Conservation (phyloP, 1,139 yeast species). For the Blastobotrys aristatus region DNA sequence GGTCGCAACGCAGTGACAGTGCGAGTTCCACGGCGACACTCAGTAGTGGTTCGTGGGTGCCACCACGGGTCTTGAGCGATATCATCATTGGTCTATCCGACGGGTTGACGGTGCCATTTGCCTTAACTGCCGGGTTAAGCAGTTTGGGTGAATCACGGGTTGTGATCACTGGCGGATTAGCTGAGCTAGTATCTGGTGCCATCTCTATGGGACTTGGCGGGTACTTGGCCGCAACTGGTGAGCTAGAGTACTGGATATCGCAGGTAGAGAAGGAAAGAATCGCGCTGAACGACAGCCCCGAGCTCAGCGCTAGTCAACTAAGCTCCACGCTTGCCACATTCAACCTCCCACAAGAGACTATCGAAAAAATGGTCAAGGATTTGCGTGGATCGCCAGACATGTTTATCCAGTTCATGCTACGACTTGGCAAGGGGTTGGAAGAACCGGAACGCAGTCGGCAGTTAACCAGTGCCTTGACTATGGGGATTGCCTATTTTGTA, state of each 20-base stretch:
- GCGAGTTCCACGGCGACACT: too few species aligned
- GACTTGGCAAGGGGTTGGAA: slow-evolving; percentile 69
- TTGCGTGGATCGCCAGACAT: slow-evolving; percentile 53
- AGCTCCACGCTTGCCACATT: slow-evolving; percentile 62
- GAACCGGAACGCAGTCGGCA: slow-evolving; percentile 79
- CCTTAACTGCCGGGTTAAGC: slow-evolving; percentile 75
- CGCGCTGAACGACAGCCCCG: slow-evolving; percentile 52
- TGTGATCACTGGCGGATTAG: slow-evolving; percentile 82
- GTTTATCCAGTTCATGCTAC: slow-evolving; percentile 66
- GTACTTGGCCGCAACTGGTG: slow-evolving; percentile 71
- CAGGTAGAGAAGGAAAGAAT: slow-evolving; percentile 63
- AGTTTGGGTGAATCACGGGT: slow-evolving; percentile 67
- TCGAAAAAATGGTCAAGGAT: slow-evolving; percentile 54
- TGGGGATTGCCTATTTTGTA: slow-evolving; percentile 66
- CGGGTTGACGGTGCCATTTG: slow-evolving; percentile 81
- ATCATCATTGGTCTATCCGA: slow-evolving; percentile 77
- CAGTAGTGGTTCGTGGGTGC: slow-evolving; percentile 15
- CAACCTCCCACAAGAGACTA: slow-evolving; percentile 62
- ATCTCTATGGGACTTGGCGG: slow-evolving; percentile 86
- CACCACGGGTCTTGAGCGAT: slow-evolving; percentile 68
- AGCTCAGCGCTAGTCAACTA: slow-evolving; percentile 48
- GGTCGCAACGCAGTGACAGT: too few species aligned
- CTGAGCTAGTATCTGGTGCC: slow-evolving; percentile 80
- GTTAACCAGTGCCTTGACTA: slow-evolving; percentile 68
- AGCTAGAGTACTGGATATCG: slow-evolving; percentile 44